Conservation (phyloP, 2,329 filamentous ascomycete genomes). For the Stemphylium lycopersici region DNA sequence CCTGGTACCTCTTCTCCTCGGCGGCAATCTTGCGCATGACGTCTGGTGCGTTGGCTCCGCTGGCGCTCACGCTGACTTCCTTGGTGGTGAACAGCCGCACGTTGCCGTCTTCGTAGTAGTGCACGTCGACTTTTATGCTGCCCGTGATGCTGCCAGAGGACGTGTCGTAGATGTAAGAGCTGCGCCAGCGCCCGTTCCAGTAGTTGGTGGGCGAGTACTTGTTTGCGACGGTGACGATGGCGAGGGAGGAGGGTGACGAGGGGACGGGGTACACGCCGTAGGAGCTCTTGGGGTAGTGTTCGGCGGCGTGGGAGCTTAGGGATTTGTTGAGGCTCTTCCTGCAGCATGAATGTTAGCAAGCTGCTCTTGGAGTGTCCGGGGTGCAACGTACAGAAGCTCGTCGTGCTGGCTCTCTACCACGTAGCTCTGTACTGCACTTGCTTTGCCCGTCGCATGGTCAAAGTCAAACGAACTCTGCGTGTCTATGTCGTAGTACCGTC, state of each 20-base stretch:
- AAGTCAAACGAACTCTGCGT: conserved; percentile 87
- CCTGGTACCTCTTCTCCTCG: conserved; percentile 91
- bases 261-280: conserved; percentile 79
- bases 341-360: conserved; percentile 9
- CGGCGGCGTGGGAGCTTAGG: conserved; percentile 75
- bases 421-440: conserved; percentile 80
- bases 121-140: conserved; percentile 89
- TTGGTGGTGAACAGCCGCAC: conserved; percentile 92
- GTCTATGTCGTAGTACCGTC: conserved; percentile 88
- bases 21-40: conserved; percentile 79
- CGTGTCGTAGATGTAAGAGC: conserved; percentile 79
- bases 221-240: conserved; percentile 86
- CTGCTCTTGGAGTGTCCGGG: background rate
- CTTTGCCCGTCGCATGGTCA: conserved; percentile 85
- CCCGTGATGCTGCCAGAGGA: conserved; percentile 72
- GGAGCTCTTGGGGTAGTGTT: conserved; percentile 85
- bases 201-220: conserved; percentile 99
- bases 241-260: conserved; percentile 75
- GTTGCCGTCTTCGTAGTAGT: conserved; percentile 99
- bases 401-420: conserved; percentile 75
- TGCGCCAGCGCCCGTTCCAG: conserved; percentile 98
- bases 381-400: conserved; percentile 73
- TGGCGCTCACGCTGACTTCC: conserved; percentile 66
- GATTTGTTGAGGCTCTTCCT: conserved; percentile 86
- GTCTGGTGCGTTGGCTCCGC: conserved; percentile 68